Evolutionary conservation across 345 rosid species (phyloP).

Genomic region (Excoecaria agallocha): DNA sequence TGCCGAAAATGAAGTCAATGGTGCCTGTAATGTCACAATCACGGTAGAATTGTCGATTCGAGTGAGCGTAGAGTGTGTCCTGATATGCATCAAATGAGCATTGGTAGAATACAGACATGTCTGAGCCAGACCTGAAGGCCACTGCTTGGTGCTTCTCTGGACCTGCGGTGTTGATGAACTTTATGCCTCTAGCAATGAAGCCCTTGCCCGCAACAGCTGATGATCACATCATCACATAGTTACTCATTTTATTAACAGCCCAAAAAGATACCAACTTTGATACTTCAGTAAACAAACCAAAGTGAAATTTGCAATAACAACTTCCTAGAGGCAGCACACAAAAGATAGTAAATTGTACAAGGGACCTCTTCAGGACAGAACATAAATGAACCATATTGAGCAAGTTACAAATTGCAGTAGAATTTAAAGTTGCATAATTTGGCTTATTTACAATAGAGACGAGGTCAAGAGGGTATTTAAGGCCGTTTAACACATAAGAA

Average conservation of each 20-base stretch:
- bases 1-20: slow-evolving; percentile 83
- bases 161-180: slow-evolving; percentile 74
- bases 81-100: slow-evolving; percentile 66
- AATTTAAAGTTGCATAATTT: background rate
- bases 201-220: slow-evolving; percentile 64
- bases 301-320: background rate
- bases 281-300: background rate
- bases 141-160: slow-evolving; percentile 76
- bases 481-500: background rate
- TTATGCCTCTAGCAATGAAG: slow-evolving; percentile 58
- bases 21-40: slow-evolving; percentile 77
- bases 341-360: background rate
- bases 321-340: too few relatives aligned
- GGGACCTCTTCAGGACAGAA: background rate
- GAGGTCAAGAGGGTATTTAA: background rate
- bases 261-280: background rate
- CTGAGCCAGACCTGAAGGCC: slow-evolving; percentile 74
- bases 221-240: background rate
- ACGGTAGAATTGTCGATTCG: slow-evolving; percentile 78
- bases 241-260: background rate
- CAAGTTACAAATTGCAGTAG: background rate
- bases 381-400: background rate
- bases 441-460: background rate
- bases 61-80: slow-evolving; percentile 82
- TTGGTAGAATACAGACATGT: slow-evolving; percentile 50